phyloP scores from a whole-genome alignment of 768 basidiomycete genomes.

The Mrakia hoshinonis region DNA sequence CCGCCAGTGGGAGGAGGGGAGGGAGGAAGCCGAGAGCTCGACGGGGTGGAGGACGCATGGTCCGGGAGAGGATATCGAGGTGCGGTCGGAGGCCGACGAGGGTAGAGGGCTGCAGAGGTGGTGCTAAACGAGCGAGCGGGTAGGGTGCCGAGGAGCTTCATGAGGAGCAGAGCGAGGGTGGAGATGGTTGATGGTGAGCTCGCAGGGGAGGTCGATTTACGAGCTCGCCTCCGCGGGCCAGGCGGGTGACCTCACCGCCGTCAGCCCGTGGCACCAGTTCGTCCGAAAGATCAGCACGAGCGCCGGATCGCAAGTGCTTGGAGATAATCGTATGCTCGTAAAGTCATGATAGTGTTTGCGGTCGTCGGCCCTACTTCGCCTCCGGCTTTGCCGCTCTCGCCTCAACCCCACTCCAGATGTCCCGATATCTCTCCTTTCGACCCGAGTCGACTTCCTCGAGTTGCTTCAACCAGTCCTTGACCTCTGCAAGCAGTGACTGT shows the following conservation, averaged over 20 bases:
- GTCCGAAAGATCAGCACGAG: no score
- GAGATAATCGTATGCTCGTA: no score
- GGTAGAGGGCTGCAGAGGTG: neutral
- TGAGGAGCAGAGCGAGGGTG: neutral
- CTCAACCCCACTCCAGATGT: constrained; percentile 40
- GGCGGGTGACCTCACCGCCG: neutral
- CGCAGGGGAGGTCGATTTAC: neutral
- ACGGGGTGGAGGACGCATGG: neutral
- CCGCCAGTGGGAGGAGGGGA: neutral
- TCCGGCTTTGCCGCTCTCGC: neutral
- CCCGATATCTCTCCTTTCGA: constrained; percentile 59
- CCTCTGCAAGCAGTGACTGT: constrained; percentile 43
- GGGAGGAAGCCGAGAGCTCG: neutral
- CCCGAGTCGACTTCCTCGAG: constrained; percentile 53
- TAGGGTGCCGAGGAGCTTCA: neutral
- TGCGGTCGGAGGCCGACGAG: neutral
- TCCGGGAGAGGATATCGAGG: constrained; percentile 1
- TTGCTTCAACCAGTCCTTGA: constrained; percentile 51
- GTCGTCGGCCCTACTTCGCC: neutral
- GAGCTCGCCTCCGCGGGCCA: neutral
- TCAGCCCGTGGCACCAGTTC: no score
- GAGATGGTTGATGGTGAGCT: neutral
- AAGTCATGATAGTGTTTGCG: neutral
- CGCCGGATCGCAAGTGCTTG: no score
- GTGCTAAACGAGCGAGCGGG: no score